A percentile compares a stretch with the other conserved stretches of the same genome.
Conservation (phyloP, 768 basidiomycete genomes). For the Austroboletus eburneus region DNA sequence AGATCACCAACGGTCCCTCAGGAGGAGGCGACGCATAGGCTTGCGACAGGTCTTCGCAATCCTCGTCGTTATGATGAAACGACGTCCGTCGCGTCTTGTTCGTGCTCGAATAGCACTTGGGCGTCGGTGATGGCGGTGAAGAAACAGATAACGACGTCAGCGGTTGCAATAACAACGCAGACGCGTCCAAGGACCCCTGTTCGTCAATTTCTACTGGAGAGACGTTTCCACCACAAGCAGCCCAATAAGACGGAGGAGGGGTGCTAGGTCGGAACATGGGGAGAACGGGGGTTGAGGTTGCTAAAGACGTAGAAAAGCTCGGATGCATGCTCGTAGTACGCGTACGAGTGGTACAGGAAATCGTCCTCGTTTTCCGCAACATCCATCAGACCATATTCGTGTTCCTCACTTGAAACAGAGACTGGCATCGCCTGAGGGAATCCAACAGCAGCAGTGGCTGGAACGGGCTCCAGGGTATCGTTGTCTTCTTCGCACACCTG, state of each 20-base stretch:
- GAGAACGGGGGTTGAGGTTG: conserved; percentile 8
- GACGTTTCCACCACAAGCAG: conserved; percentile 1
- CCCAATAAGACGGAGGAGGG: conserved; percentile 25
- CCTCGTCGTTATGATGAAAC: conserved; percentile 12
- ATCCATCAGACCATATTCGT: neutral
- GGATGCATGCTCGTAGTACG: conserved; percentile 30
- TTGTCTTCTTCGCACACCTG: conserved; percentile 32
- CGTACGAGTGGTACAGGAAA: conserved; percentile 25
- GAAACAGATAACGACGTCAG: conserved; percentile 9
- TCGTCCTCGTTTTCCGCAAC: conserved; percentile 19
- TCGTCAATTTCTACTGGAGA: neutral
- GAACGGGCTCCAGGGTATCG: conserved; percentile 7
- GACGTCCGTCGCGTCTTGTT: conserved; percentile 18
- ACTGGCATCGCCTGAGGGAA: conserved; percentile 17
- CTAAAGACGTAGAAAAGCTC: conserved; percentile 3
- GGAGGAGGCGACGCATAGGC: conserved; percentile 29
- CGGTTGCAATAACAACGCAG: conserved; percentile 19
- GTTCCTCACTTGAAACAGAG: neutral
- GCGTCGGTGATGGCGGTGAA: conserved; percentile 23
- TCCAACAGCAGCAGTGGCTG: conserved; percentile 13
- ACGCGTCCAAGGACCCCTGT: conserved; percentile 14
- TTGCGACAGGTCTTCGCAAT: conserved; percentile 28
- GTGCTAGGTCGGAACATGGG: conserved; percentile 24
- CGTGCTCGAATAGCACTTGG: neutral
- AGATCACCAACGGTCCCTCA: conserved; percentile 22